Conservation (phyloP, 345 rosid species). For the Ceriops tagal region DNA sequence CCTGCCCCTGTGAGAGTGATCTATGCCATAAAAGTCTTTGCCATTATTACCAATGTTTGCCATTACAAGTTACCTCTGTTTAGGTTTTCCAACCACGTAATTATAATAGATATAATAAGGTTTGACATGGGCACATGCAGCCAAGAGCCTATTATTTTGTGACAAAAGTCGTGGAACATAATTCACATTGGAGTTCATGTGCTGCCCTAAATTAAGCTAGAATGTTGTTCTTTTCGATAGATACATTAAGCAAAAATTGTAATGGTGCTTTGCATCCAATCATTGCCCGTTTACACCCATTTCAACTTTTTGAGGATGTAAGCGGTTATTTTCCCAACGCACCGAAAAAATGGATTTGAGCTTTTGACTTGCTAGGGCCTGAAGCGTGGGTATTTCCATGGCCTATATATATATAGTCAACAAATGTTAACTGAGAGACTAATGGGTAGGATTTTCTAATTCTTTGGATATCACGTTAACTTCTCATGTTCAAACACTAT, state of each 20-base stretch:
- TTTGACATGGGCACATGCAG: slow-evolving; percentile 39
- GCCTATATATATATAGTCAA: too few species aligned
- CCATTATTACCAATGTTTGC: slow-evolving; percentile 54
- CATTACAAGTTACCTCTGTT: slow-evolving; percentile 47
- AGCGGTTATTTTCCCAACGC: too few species aligned
- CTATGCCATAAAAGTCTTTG: slow-evolving; percentile 47
- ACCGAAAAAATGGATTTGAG: neutral
- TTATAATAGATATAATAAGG: slow-evolving; percentile 29
- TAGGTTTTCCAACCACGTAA: slow-evolving; percentile 22
- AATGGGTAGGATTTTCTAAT: too few species aligned
- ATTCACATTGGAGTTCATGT: neutral
- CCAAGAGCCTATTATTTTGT: slow-evolving; percentile 39
- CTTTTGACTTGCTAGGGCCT: slow-evolving; percentile 5
- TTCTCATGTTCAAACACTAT: too few species aligned
- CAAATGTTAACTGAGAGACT: too few species aligned
- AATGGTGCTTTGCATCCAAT: neutral
- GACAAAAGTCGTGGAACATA: slow-evolving; percentile 10
- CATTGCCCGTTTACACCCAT: neutral
- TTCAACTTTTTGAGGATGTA: neutral
- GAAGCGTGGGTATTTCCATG: neutral
- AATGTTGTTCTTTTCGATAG: neutral
- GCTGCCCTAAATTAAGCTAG: neutral
- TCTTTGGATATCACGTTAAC: too few species aligned
- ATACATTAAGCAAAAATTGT: neutral
- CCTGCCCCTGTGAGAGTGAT: slow-evolving; percentile 29